Percentiles rank a stretch among this genome's conserved stretches.
Evolutionary conservation across 441 rosid genomes (phyloP).

Genomic region (Adansonia madagascariensis): DNA sequence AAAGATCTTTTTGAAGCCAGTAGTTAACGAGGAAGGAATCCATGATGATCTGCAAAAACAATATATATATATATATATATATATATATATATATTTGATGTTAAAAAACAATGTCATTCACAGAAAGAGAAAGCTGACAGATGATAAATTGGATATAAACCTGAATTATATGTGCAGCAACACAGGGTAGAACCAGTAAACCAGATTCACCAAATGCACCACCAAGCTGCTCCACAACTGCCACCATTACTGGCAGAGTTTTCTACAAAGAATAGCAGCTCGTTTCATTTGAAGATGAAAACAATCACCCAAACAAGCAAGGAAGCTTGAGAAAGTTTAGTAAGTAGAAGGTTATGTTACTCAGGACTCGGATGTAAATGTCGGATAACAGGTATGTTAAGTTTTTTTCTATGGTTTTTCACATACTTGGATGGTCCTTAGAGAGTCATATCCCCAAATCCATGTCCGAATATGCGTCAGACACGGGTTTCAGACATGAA

Average conservation of each 20-base stretch:
- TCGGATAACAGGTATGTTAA: too few relatives aligned
- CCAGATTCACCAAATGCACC: conserved; percentile 93
- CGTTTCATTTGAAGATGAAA: neutral
- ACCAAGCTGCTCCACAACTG: conserved; percentile 84
- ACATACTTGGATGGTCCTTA: too few relatives aligned
- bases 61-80: neutral
- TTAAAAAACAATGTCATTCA: conserved; percentile 13
- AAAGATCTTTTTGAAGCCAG: conserved; percentile 55
- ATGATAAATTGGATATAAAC: conserved; percentile 34
- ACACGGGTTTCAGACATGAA: too few relatives aligned
- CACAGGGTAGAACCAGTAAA: conserved; percentile 90
- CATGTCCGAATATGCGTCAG: too few relatives aligned
- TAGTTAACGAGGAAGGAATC: conserved; percentile 78
- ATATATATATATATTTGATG: neutral
- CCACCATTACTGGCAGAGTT: conserved; percentile 88
- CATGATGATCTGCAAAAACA: conserved; percentile 60
- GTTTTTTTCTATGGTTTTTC: too few relatives aligned
- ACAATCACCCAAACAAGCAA: neutral
- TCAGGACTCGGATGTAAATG: too few relatives aligned
- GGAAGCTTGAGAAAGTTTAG: conserved; percentile 12
- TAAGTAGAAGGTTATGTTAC: neutral
- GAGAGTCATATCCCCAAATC: too few relatives aligned
- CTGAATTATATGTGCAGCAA: conserved; percentile 89
- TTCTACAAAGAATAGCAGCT: conserved; percentile 46
- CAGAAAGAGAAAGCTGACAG: neutral